Evolutionary conservation across 2,329 filamentous ascomycete species (phyloP).

Genomic region (Sphaerulina musiva): DNA sequence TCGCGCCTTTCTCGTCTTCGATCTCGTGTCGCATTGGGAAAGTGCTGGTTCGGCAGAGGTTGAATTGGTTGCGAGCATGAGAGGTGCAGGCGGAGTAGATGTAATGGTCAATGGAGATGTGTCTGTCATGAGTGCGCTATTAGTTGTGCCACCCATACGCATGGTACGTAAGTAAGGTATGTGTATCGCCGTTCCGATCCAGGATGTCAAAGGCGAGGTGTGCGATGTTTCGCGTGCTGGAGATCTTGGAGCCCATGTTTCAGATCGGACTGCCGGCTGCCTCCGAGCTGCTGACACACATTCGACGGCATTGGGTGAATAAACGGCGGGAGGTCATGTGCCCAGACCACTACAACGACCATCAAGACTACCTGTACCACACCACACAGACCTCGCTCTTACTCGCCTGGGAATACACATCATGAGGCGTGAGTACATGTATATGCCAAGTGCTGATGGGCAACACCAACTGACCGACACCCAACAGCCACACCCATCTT

Average conservation of each 20-base stretch:
- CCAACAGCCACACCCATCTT: slow-evolving; percentile 14
- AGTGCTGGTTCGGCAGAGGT: not conserved
- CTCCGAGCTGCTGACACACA: too few species aligned
- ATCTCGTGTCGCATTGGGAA: slow-evolving; percentile 8
- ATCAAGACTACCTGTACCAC: too few species aligned
- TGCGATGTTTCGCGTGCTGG: slow-evolving; percentile 2
- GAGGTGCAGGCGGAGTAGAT: not conserved
- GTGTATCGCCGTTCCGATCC: not conserved
- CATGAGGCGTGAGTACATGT: slow-evolving; percentile 11
- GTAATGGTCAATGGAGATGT: not conserved
- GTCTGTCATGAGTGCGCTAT: not conserved
- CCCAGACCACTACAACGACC: too few species aligned
- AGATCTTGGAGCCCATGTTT: not conserved
- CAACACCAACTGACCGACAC: not conserved
- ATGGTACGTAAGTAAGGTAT: too few species aligned
- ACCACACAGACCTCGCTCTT: not conserved
- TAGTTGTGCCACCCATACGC: too few species aligned
- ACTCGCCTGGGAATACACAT: not conserved
- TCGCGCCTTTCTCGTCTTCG: slow-evolving; percentile 1
- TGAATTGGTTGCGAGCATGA: not conserved
- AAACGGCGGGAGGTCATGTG: too few species aligned
- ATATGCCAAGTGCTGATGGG: not conserved
- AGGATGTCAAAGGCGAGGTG: not conserved
- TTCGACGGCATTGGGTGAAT: too few species aligned
- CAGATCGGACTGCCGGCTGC: not conserved